Evolutionary conservation across 1,284 basidiomycete species (phyloP).

Genomic region (Trametes pubescens): DNA sequence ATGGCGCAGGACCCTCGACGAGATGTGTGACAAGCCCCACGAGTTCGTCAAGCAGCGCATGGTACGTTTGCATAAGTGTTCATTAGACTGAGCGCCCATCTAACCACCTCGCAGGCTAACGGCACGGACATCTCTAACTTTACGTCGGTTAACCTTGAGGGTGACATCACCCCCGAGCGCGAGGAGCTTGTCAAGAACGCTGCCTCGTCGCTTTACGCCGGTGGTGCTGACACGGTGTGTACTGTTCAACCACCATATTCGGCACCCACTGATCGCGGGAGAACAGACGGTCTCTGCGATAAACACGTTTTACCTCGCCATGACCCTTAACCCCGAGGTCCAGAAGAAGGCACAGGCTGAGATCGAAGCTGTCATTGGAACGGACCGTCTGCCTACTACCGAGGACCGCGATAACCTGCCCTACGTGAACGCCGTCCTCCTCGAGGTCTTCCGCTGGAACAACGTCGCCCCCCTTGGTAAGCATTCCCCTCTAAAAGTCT

Average conservation of each 20-base stretch:
- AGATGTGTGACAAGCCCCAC: constrained; percentile 39
- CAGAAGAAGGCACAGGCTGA: constrained; percentile 45
- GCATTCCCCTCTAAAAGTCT: background rate
- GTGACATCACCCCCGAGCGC: constrained; percentile 34
- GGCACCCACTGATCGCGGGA: constrained; percentile 2
- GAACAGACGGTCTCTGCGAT: constrained; percentile 41
- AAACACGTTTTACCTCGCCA: constrained; percentile 42
- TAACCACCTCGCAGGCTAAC: constrained; percentile 32
- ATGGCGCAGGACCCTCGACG: constrained; percentile 33
- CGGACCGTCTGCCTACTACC: constrained; percentile 42
- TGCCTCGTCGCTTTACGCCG: constrained; percentile 42
- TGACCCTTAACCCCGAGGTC: constrained; percentile 44
- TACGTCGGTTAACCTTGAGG: constrained; percentile 37
- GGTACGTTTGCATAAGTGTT: constrained; percentile 23
- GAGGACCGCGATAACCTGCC: constrained; percentile 43
- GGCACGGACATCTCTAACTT: constrained; percentile 41
- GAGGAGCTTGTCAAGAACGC: constrained; percentile 41
- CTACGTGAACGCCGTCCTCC: constrained; percentile 42
- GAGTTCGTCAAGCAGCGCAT: constrained; percentile 40
- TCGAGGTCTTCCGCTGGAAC: constrained; percentile 44
- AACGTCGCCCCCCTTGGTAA: constrained; percentile 40
- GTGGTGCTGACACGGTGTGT: constrained; percentile 43
- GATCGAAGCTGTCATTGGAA: constrained; percentile 42
- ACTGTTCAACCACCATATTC: background rate
- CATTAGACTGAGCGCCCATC: background rate